Evolutionary conservation across 2,329 filamentous ascomycete genomes (phyloP).

Genomic region (Helotiales sp.): DNA sequence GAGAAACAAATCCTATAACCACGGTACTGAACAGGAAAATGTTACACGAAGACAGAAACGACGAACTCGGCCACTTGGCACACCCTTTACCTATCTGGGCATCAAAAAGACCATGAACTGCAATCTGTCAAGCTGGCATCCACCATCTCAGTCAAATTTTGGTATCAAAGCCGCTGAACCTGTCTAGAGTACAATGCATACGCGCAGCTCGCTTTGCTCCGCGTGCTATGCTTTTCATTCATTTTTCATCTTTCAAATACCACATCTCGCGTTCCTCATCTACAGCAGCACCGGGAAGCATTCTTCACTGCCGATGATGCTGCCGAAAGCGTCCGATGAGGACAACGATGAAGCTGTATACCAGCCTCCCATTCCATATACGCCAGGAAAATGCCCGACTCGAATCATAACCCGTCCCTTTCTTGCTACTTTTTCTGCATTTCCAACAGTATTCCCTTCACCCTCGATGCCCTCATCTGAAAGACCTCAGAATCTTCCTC

Average conservation of each 20-base stretch:
- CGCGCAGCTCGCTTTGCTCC: conserved; percentile 3
- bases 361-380: not conserved
- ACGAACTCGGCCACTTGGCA: not conserved
- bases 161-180: not conserved
- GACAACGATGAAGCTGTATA: not conserved
- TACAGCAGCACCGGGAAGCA: not conserved
- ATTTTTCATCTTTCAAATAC: not conserved
- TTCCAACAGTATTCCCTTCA: not conserved
- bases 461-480: conserved; percentile 34
- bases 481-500: conserved; percentile 40
- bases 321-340: too few species aligned
- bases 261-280: not conserved
- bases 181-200: conserved; percentile 8
- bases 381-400: not conserved
- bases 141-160: not conserved
- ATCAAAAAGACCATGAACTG: not conserved
- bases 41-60: not conserved
- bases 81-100: not conserved
- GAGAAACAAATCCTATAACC: too few species aligned
- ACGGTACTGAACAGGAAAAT: not conserved
- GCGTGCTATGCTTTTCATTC: not conserved
- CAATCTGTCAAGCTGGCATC: not conserved
- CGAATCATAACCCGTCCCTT: not conserved
- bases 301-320: not conserved
- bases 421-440: not conserved